Evolutionary conservation across 805 yeast species (phyloP), one percentile per base, ranked within the genome.

Genomic region (Candida xiaguanensis): DNA sequence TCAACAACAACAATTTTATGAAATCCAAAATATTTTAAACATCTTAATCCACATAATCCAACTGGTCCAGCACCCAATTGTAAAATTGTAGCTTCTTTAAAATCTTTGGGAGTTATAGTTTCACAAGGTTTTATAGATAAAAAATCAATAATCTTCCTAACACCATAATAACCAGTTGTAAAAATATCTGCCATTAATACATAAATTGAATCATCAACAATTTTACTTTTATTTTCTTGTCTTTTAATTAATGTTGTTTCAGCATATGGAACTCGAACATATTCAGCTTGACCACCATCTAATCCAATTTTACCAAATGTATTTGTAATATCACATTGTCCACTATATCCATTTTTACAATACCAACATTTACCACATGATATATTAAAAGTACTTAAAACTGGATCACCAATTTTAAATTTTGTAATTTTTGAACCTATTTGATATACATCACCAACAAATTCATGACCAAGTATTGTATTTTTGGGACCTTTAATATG

Each of bases 261-360:
- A 3, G 84, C 84, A 43, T 58, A 65, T 7, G 85, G 84, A n/a
- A 78, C 71, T 18, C 77, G 52, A 12, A 77, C 77, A 47, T 70
- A 78, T 51, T 79, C 82, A 1, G 83, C 82, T 49, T 79, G 84
- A 1, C 77, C 82, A 1, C 84, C 85, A 43, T 77, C 74, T 14
- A 78, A 57, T 0, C 74, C 76, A 23, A 68, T 56, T 33, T 79
- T 75, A 2, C 85, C 85, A 55, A 78, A 78, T 11, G 80, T 78
- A 49, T 67, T 72, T 34, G 80, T 70, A 17, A 63, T 59, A 19
- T 66, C 71, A 54, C 85, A 79, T 35, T 74, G 73, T 2, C 80
- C 77, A 8, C 80, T 66, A 39, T 68, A 61, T 1, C 81, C 82
- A 39, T 72, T 70, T 38, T 63, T 49, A 51, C 85, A 78, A 46